Evolutionary conservation across 768 basidiomycete species (phyloP).

Genomic region (Phaffia australis): DNA sequence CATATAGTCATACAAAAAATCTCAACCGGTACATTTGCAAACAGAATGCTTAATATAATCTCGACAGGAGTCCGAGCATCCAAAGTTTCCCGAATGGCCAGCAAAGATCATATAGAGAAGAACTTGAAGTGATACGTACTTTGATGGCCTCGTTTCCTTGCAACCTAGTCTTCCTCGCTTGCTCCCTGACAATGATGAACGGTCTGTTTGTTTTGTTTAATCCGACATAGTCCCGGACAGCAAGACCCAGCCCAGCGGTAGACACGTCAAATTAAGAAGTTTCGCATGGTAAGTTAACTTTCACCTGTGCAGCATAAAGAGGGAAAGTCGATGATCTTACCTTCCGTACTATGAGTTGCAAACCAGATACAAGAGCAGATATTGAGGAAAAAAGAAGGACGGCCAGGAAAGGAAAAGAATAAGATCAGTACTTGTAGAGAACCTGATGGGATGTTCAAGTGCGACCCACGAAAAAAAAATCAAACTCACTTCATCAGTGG

Average conservation of each 20-base stretch:
- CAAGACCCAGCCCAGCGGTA: constrained; percentile 43
- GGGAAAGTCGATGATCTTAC: constrained; percentile 4
- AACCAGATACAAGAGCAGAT: background rate
- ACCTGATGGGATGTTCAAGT: background rate
- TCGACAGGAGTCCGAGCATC: background rate
- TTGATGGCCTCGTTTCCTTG: constrained; percentile 95
- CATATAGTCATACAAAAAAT: constrained; percentile 20
- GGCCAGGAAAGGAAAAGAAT: background rate
- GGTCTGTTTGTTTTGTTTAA: constrained; percentile 49
- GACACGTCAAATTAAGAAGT: constrained; percentile 11
- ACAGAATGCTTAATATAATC: constrained; percentile 6
- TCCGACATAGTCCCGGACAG: constrained; percentile 41
- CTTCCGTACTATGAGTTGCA: constrained; percentile 21
- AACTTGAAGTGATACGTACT: constrained; percentile 42
- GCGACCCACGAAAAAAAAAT: background rate
- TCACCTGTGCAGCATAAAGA: background rate
- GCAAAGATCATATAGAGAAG: background rate
- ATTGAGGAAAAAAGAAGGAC: background rate
- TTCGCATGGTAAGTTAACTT: constrained; percentile 3
- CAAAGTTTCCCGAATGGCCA: constrained; percentile 13
- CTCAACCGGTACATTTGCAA: too few relatives aligned
- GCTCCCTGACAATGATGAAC: constrained; percentile 95
- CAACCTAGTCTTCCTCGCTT: constrained; percentile 76
- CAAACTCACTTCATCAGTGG: constrained; percentile 38
- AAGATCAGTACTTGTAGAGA: background rate